phyloP scores from a whole-genome alignment of 1,284 basidiomycete species.

The Acaromyces ingoldii region DNA sequence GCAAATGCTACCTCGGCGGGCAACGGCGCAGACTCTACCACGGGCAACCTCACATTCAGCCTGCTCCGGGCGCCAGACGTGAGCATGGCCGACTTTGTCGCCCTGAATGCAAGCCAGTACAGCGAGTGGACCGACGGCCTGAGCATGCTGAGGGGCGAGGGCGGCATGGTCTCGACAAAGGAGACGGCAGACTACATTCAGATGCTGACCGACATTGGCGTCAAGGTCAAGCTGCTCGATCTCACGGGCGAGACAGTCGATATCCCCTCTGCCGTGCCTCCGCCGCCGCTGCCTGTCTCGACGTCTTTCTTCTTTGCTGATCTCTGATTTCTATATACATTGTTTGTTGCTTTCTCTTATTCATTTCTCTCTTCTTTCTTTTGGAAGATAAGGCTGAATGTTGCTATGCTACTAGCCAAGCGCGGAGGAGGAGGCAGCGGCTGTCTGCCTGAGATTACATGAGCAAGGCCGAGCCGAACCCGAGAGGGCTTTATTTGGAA shows the following conservation, averaged over 20 bases:
- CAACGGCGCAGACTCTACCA: background rate
- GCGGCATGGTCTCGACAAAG: slow-evolving; percentile 36
- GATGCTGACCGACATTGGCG: slow-evolving; percentile 77
- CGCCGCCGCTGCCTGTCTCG: slow-evolving; percentile 30
- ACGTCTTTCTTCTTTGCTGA: slow-evolving; percentile 47
- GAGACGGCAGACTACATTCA: slow-evolving; percentile 44
- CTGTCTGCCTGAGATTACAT: too few species aligned
- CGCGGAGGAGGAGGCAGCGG: too few species aligned
- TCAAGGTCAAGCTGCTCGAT: slow-evolving; percentile 83
- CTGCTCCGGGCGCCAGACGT: slow-evolving; percentile 29
- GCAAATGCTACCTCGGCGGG: background rate
- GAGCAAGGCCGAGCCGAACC: too few species aligned
- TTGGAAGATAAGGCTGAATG: too few species aligned
- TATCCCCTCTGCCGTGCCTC: slow-evolving; percentile 21
- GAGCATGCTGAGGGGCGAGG: slow-evolving; percentile 60
- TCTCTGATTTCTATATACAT: too few species aligned
- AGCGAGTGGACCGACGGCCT: slow-evolving; percentile 95
- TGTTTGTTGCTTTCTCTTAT: too few species aligned
- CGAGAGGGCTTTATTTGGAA: too few species aligned
- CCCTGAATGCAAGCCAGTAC: slow-evolving; percentile 75
- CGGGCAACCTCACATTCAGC: slow-evolving; percentile 22
- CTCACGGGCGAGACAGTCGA: slow-evolving; percentile 33
- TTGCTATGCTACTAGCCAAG: too few species aligned
- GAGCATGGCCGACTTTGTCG: slow-evolving; percentile 76
- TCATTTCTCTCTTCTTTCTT: too few species aligned